These are phyloP conservation scores for Wickerhamomyces strasburgensis DNA, from an alignment of 805 yeast species.

Conservation along the genomic window DNA sequence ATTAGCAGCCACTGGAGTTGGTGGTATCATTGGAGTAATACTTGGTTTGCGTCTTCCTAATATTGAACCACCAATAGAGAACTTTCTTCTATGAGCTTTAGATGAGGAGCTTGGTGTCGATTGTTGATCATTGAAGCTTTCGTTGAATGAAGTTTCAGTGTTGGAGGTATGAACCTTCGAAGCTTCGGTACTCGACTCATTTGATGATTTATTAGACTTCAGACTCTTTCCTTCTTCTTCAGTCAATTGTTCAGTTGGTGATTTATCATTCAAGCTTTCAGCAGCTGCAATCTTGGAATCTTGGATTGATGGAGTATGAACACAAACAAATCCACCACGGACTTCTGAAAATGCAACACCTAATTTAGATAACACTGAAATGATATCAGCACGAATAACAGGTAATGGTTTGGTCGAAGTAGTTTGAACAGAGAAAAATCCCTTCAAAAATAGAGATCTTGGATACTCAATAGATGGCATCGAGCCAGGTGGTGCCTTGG, in stretches of 20 bases:
- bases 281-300: constrained; percentile 3
- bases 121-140: constrained; percentile 16
- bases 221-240: constrained; percentile 5
- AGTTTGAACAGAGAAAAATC: constrained; percentile 91
- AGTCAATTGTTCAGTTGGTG: constrained; percentile 5
- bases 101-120: constrained; percentile 22
- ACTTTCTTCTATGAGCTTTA: constrained; percentile 53
- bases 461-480: constrained; percentile 96
- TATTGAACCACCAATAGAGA: constrained; percentile 56
- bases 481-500: constrained; percentile 61
- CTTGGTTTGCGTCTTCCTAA: constrained; percentile 43
- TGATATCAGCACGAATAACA: constrained; percentile 78
- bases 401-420: constrained; percentile 91
- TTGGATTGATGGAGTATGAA: constrained; percentile 49
- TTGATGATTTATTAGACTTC: constrained; percentile 15
- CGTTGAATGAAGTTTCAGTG: constrained; percentile 11
- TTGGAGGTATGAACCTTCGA: constrained; percentile 12
- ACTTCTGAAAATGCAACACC: constrained; percentile 85
- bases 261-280: constrained; percentile 5
- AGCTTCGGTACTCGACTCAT: constrained; percentile 3
- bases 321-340: constrained; percentile 89
- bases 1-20: constrained; percentile 48
- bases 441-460: constrained; percentile 83
- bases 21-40: constrained; percentile 39
- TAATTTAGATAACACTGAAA: constrained; percentile 66